Percentiles rank a stretch among this genome's conserved stretches.
Conservation (phyloP, 2,329 filamentous ascomycete genomes). For the Trichophyton benhamiae region DNA sequence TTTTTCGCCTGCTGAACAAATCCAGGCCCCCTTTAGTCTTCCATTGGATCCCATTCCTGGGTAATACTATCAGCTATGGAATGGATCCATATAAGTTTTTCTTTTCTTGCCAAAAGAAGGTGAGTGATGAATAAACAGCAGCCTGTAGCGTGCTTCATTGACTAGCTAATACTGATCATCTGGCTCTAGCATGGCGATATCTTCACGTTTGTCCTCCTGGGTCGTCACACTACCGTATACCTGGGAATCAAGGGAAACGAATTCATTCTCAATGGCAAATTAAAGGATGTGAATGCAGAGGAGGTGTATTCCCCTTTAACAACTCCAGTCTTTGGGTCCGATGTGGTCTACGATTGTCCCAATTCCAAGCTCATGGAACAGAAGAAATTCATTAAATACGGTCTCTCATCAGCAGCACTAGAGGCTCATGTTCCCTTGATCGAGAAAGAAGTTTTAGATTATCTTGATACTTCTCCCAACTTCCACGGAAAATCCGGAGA, state of each 20-base stretch:
- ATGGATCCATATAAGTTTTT: constrained; percentile 69
- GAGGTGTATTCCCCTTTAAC: constrained; percentile 73
- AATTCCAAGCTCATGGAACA: constrained; percentile 92
- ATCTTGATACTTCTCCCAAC: constrained; percentile 40
- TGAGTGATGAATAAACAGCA: constrained; percentile 22
- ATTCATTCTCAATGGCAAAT: constrained; percentile 84
- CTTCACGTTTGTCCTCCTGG: constrained; percentile 80
- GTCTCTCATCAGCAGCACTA: constrained; percentile 48
- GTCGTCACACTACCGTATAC: constrained; percentile 77
- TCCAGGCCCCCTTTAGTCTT: constrained; percentile 57
- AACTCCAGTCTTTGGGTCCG: constrained; percentile 62
- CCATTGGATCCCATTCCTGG: constrained; percentile 56
- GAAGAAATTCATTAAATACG: constrained; percentile 67
- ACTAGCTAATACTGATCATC: too few relatives aligned
- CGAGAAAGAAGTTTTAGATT: constrained; percentile 55
- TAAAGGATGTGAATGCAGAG: constrained; percentile 80
- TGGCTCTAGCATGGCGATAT: constrained; percentile 63
- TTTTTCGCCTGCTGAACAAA: constrained; percentile 48
- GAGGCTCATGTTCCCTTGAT: constrained; percentile 68
- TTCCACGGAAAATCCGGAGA: constrained; percentile 50
- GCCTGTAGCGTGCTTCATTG: too few relatives aligned
- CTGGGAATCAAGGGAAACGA: constrained; percentile 75
- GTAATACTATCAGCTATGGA: constrained; percentile 35
- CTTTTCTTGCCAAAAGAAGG: constrained; percentile 57
- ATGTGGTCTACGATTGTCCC: constrained; percentile 83